Base-by-base conservation (phyloP, 106 monocot species). In the Chionographis japonica region DNA sequence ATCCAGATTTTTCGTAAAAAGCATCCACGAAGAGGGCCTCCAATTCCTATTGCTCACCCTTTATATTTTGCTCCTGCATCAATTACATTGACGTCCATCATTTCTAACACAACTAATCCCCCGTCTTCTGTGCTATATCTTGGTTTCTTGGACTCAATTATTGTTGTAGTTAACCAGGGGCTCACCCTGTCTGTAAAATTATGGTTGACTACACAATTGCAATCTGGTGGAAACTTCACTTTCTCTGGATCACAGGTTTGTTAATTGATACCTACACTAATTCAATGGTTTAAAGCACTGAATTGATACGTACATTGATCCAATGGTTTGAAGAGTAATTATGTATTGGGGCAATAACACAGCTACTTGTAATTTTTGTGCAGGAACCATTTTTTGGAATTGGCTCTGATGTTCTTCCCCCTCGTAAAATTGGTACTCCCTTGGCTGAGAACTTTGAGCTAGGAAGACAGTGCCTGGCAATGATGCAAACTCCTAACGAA, bases 381-480 rank as follows among this genome's bases (percentile, higher is more conserved):
- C 58, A 98, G 98, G 98, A 98, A 55, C 98, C 98, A 17, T 90
- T 85, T 68, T 98, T 90, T 81, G 98, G 93, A 56, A 79, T 98
- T 61, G 98, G 98, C 57, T 80, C 79, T 81, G 98, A 98, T 77
- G 56, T 81, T 60, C 72, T 90, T 72, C 42, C 79, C 56, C 75
- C 86, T 58, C 85, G 87, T 12, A 92, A 84, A 78, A 83, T 93
- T 76, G 75, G 93, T 39, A 84, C 83, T 75, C 81, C 84, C 15
- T 54, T 93, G 52, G 87, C 87, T 54, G 87, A 98, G 64, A 83
- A 78, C 50, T 67, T 92, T 73, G 93, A 93, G 36, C 74, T 87
- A 75, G 81, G 83, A 66, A 78, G 74, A 60, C 93, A 93, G 43
- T 85, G 87, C 65, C 76, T 98, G 58, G 78, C 87, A 40, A 81